Evolutionary conservation across 768 basidiomycete genomes (phyloP).

Genomic region (Podaxis mareebaensis): DNA sequence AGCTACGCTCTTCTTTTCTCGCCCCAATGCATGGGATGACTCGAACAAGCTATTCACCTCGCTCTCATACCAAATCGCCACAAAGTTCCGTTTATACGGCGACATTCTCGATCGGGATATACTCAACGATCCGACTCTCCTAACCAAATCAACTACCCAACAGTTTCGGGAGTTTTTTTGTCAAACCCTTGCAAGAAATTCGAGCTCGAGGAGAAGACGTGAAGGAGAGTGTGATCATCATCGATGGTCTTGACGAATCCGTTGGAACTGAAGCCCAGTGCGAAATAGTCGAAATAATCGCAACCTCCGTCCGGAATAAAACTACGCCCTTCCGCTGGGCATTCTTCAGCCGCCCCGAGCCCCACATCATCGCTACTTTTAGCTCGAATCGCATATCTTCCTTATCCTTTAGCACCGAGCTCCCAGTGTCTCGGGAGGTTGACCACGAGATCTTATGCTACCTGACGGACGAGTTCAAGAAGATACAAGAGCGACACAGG

Average conservation of each 20-base stretch:
- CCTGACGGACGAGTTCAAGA: conserved; percentile 7
- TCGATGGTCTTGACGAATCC: conserved; percentile 15
- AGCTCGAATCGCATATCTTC: not conserved
- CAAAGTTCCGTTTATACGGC: not conserved
- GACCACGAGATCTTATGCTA: conserved; percentile 14
- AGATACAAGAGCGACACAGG: not conserved
- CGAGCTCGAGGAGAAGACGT: not conserved
- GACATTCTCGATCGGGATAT: not conserved
- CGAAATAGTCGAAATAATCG: not conserved
- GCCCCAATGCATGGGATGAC: not conserved
- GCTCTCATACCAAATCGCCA: conserved; percentile 5
- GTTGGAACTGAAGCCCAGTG: not conserved
- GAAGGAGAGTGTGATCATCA: not conserved
- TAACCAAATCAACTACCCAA: not conserved
- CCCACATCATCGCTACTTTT: conserved; percentile 10
- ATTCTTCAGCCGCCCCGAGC: not conserved
- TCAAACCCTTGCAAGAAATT: not conserved
- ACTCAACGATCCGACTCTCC: not conserved
- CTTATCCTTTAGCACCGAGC: not conserved
- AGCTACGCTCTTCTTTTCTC: conserved; percentile 13
- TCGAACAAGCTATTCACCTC: not conserved
- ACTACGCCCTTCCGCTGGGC: not conserved
- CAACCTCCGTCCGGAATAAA: not conserved
- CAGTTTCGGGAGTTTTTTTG: conserved; percentile 4
- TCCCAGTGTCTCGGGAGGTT: conserved; percentile 12